Base-by-base conservation (phyloP, 2,329 filamentous ascomycete genomes). In the Aspergillus vadensis region DNA sequence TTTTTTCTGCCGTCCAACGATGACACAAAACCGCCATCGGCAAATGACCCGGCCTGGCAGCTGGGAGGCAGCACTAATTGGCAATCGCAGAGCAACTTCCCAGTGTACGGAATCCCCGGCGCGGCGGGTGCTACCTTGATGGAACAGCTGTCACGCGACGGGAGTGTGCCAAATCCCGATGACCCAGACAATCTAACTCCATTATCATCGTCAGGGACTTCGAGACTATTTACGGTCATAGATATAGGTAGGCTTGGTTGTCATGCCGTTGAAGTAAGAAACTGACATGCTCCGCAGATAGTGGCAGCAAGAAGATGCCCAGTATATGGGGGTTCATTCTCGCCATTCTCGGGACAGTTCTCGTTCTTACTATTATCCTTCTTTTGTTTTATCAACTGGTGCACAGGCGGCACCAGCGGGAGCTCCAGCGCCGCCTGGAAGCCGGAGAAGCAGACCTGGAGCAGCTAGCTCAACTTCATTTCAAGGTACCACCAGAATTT, bases 401-500 rank as follows among this genome's bases (percentile, higher is more conserved):
- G 30, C 91, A 96, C 72, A 85, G 87, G 38, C 83, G 86, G 51
- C 86, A 92, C 30, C 86, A 93, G 8, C 82, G 82, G 23, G 82
- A 82, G 1, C 79, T 98, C 10, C 86, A 86, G 54, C 84, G 86
- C 51, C 86, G 92, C 12, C 88, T 97, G 15, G 82, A 86, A 60
- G 83, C 82, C 7, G 93, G 94, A 55, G 90, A 97, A 67, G 88
- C 96, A 19, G 91, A 97, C 70, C 81, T 97, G 3, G 93, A 97
- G 75, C 87, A 87, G 2, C 83, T 97, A 66, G 93, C 92, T 2
- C 91, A 97, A 67, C 94, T 91, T 71, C 85, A 90, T 14, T 78
- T 97, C 23, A 91, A 86, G 2, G 91, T 97, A 0, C 92, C 94
- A 1, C 80, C 83, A 49, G 79, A 86, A 8, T 81, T 92, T 41